These are phyloP conservation scores for Ailanthus altissimus DNA, from an alignment of 345 rosid genomes.

Conservation along the genomic window DNA sequence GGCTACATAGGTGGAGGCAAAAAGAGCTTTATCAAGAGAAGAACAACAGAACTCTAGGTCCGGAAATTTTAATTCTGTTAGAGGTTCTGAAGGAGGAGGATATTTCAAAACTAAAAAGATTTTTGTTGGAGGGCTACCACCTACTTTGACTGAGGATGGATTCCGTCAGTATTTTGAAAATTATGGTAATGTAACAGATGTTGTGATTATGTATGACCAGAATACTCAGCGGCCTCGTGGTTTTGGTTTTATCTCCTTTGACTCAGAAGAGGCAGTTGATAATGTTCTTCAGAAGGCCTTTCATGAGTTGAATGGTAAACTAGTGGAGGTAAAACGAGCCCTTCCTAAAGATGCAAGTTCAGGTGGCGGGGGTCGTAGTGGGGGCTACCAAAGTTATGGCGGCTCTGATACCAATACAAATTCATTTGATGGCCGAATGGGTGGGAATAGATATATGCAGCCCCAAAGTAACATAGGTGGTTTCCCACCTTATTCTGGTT, in stretches of 20 bases:
- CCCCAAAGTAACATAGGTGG: constrained; percentile 32
- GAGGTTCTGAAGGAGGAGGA: constrained; percentile 35
- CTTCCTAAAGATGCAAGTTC: constrained; percentile 41
- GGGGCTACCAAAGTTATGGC: constrained; percentile 34
- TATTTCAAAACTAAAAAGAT: constrained; percentile 43
- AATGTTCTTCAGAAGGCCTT: constrained; percentile 32
- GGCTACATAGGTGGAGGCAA: constrained; percentile 43
- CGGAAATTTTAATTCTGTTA: constrained; percentile 30
- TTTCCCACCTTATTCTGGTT: constrained; percentile 34
- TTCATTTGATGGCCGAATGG: constrained; percentile 31
- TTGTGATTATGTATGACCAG: constrained; percentile 47
- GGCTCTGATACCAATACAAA: constrained; percentile 25
- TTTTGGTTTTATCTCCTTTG: constrained; percentile 50
- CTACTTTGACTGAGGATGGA: constrained; percentile 36
- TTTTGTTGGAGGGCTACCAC: constrained; percentile 45
- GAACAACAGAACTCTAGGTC: constrained; percentile 40
- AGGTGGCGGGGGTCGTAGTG: constrained; percentile 30
- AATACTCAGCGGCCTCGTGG: constrained; percentile 47
- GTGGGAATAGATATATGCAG: constrained; percentile 38
- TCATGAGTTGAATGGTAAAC: constrained; percentile 40
- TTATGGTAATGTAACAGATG: constrained; percentile 45
- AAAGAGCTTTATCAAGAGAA: constrained; percentile 45
- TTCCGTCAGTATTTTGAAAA: constrained; percentile 40
- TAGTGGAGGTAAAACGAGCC: constrained; percentile 45
- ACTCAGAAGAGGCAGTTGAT: constrained; percentile 45